Evolutionary conservation across 805 yeast genomes (phyloP).

Genomic region (Candida cerambycidarum): DNA sequence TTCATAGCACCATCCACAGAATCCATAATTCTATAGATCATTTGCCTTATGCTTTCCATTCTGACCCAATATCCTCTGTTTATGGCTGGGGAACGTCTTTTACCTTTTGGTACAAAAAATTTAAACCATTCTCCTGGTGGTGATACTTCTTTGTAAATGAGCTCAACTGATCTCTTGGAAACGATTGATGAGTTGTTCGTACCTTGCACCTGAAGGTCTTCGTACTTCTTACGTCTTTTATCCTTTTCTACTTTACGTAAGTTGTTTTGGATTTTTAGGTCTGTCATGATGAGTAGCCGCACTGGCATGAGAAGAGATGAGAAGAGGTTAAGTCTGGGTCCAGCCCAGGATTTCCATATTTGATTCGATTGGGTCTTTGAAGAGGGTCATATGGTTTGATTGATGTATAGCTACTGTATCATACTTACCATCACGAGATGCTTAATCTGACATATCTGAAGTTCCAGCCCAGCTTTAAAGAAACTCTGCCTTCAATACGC

Average conservation of each 20-base stretch:
- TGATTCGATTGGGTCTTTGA: too few species aligned
- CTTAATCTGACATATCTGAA: too few species aligned
- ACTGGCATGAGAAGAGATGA: slow-evolving; percentile 11
- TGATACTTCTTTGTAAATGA: slow-evolving; percentile 44
- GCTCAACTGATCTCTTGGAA: slow-evolving; percentile 77
- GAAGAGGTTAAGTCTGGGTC: too few species aligned
- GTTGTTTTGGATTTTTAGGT: slow-evolving; percentile 5
- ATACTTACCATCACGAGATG: too few species aligned
- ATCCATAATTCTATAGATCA: slow-evolving; percentile 48
- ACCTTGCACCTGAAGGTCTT: slow-evolving; percentile 74
- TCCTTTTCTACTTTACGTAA: slow-evolving; percentile 42
- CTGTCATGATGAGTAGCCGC: too few species aligned
- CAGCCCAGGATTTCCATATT: too few species aligned
- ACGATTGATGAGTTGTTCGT: slow-evolving; percentile 83
- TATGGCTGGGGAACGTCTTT: slow-evolving; percentile 74
- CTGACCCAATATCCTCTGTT: slow-evolving; percentile 84
- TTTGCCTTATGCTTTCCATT: slow-evolving; percentile 62
- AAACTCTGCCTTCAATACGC: too few species aligned
- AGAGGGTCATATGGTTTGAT: too few species aligned
- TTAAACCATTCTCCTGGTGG: slow-evolving; percentile 55
- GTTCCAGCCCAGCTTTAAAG: too few species aligned
- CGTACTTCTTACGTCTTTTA: slow-evolving; percentile 46
- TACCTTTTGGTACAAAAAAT: slow-evolving; percentile 63
- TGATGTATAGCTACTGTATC: too few species aligned
- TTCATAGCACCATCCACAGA: slow-evolving; percentile 16